Evolutionary conservation across 148 eudicot genomes (phyloP), one percentile per base, ranked within the genome.

Genomic region (Rhododendron ferrugineum): DNA sequence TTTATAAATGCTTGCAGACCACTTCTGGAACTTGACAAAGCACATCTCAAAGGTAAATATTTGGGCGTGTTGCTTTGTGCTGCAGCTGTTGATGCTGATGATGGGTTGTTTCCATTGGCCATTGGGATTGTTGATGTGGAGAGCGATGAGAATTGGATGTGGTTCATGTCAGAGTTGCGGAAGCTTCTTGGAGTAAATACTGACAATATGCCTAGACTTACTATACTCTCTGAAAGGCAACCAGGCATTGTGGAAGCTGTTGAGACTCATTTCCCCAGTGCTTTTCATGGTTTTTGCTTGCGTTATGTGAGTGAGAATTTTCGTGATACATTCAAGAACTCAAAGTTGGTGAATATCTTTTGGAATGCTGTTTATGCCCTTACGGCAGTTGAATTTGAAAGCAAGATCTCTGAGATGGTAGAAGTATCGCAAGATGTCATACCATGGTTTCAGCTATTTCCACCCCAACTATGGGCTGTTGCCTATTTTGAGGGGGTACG

Each of bases 291-390:
- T 34, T 95, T 94, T 82, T 97, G 99, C 85, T 90, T 97, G 86
- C 95, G 98, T 16, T 89, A 86, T 73, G 87, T 97, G 54, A 97
- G 99, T 81, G 99, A 97, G 84, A 94, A 94, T 56, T 97, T 95
- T 77, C 98, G 98, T 26, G 99, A 95, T 87, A 95, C 99, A 0
- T 95, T 95, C 84, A 97, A 95, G 91, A 93, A 92, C 89, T 93
- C 98, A 13, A 95, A 97, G 85, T 77, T 97, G 90, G 96, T 97
- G 84, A 97, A 97, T 79, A 97, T 97, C 47, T 97, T 97, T 86
- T 97, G 99, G 99, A 97, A 91, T 86, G 98, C 99, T 7, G 99
- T 92, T 15, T 97, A 97, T 87, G 98, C 99, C 32, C 94, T 97
- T 20, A 97, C 99, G 11, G 62, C 92, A 6, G 90, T 90, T 23